These are phyloP conservation scores for Kernera saxatilis DNA, from an alignment of 345 rosid genomes.

Conservation along the genomic window DNA sequence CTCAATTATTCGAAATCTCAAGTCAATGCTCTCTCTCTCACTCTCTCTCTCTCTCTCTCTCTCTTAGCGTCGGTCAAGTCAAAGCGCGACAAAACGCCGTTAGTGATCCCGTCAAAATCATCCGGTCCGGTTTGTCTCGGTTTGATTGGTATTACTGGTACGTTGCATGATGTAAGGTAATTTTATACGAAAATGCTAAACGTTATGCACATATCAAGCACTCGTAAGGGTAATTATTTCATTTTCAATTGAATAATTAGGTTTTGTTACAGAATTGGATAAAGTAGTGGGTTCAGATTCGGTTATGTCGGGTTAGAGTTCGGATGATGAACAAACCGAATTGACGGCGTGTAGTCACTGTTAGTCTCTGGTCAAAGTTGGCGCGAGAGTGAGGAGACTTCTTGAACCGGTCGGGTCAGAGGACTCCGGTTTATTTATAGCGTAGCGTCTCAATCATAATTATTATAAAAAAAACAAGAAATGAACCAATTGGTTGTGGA, in stretches of 20 bases:
- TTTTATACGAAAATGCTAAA: not conserved
- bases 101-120: not conserved
- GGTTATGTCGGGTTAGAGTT: not conserved
- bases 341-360: slow-evolving; percentile 12
- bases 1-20: not conserved
- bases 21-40: slow-evolving; percentile 11
- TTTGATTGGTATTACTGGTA: not conserved
- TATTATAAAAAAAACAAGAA: not conserved
- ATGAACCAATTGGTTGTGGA: not conserved
- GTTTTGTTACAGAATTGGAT: not conserved
- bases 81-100: not conserved
- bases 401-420: slow-evolving; percentile 5
- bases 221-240: not conserved
- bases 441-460: not conserved
- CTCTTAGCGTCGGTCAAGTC: not conserved
- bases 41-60: not conserved
- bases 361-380: slow-evolving; percentile 28
- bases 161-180: not conserved
- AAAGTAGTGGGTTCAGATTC: not conserved
- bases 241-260: not conserved
- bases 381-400: slow-evolving; percentile 6
- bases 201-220: not conserved
- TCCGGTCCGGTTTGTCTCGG: not conserved
- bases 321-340: not conserved
- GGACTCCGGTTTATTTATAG: slow-evolving; percentile 10